Evolutionary conservation across 2,329 filamentous ascomycete genomes (phyloP).

Genomic region (Trichophyton mentagrophytes): DNA sequence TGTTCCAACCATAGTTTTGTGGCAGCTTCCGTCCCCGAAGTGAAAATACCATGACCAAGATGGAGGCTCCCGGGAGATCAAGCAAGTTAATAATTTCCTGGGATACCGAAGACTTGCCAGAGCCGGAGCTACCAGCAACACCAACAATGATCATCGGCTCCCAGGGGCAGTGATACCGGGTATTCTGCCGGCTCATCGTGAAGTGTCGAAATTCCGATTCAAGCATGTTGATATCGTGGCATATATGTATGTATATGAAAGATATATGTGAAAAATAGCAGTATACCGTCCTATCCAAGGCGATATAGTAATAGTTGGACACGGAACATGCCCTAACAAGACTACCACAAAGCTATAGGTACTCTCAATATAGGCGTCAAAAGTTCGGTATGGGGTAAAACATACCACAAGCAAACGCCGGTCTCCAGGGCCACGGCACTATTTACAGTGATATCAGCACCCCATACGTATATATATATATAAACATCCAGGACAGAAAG

Average conservation of each 20-base stretch:
- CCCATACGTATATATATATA: background rate
- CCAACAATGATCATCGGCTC: slow-evolving; percentile 92
- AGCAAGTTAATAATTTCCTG: slow-evolving; percentile 80
- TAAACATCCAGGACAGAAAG: background rate
- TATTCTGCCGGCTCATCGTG: slow-evolving; percentile 19
- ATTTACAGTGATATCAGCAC: background rate
- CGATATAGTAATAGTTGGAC: background rate
- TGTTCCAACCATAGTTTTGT: too few relatives aligned
- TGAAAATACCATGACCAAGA: slow-evolving; percentile 72
- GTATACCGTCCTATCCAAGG: background rate
- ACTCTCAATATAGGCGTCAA: background rate
- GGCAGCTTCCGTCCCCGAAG: background rate
- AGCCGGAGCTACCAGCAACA: slow-evolving; percentile 88
- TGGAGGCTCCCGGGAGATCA: slow-evolving; percentile 94
- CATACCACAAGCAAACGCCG: background rate
- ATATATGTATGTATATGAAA: background rate
- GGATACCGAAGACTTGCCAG: slow-evolving; percentile 86
- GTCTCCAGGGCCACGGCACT: background rate
- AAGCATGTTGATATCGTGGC: background rate
- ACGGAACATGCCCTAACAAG: too few relatives aligned
- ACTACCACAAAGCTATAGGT: background rate
- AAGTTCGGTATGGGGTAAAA: background rate
- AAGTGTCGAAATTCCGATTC: slow-evolving; percentile 1
- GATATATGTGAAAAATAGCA: background rate
- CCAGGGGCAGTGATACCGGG: slow-evolving; percentile 89